phyloP scores from a whole-genome alignment of 257 asterid species.

The Gardenia jasminoides region DNA sequence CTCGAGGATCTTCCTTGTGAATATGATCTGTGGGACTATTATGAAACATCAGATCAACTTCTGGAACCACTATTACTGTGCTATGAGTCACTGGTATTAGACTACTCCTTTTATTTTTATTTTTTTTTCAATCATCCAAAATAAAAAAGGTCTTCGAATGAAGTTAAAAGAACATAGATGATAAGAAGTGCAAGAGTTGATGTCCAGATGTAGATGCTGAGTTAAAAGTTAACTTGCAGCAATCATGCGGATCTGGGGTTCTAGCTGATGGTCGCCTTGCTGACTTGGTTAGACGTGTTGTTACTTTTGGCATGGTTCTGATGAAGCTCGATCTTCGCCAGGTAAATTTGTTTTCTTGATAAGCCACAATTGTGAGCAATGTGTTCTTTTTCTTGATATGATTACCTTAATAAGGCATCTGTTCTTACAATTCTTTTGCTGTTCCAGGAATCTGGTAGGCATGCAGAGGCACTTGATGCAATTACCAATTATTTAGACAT shows the following conservation, averaged over 20 bases:
- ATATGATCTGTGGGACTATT: conserved; percentile 69
- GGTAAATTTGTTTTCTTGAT: conserved; percentile 39
- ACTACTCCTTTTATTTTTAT: not conserved
- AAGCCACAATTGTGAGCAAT: not conserved
- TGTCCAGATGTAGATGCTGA: conserved; percentile 4
- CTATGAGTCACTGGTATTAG: conserved; percentile 77
- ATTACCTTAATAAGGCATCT: not conserved
- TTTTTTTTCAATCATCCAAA: not conserved
- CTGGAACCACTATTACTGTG: conserved; percentile 82
- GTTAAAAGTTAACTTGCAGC: conserved; percentile 42
- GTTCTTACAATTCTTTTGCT: conserved; percentile 22
- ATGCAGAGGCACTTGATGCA: conserved; percentile 90
- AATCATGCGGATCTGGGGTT: conserved; percentile 83
- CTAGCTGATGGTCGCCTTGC: conserved; percentile 91
- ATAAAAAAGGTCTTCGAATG: not conserved
- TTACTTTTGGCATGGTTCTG: conserved; percentile 86
- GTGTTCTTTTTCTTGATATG: not conserved
- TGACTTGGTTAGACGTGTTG: conserved; percentile 89
- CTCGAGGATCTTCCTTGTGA: conserved; percentile 96
- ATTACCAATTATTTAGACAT: conserved; percentile 80
- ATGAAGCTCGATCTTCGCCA: conserved; percentile 99
- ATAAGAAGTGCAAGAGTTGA: not conserved
- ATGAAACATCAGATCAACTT: conserved; percentile 86
- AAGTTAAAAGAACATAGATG: not conserved
- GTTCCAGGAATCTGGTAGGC: conserved; percentile 87